Base-by-base conservation (phyloP, 306 rosid species). In the Phaseolus lunatus region DNA sequence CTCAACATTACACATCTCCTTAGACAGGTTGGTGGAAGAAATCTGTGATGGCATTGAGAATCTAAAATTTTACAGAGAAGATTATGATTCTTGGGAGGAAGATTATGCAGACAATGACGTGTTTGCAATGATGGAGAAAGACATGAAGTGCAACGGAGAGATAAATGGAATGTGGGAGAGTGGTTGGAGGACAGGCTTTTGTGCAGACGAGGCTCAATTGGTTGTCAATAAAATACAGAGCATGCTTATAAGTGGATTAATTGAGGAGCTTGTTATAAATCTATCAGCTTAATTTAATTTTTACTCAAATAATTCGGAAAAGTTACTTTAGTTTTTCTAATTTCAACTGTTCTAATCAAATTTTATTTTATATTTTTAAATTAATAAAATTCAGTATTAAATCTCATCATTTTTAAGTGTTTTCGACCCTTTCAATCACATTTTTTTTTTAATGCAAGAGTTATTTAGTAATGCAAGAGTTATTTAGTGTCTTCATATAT, bases 151-250 rank as follows among this genome's bases (percentile, higher is more conserved):
- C 71, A 66, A 66, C 11, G 52, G 52, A 39, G 52, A 11, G 71
- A 20, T 41, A 5, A 54, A 70, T 71, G 41, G 88, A 67, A 76
- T 81, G 11, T 88, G 96, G 96, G 88, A 82, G 59, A 76, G 29
- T 44, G 88, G 91, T 72, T 87, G 97, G 97, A 79, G 76, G 66
- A 72, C 56, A 50, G 89, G 85, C 69, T 84, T 81, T 84, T 87
- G 89, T 16, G 78, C 61, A 67, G 85, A 87, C 19, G 96, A 90
- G 73, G 90, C 85, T 66, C 88, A 83, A 65, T 85, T 84, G 78
- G 89, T 90, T 64, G 89, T 86, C 72, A 82, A 31, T 77, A 86
- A 83, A 52, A 66, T 87, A 62, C 96, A 83, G 82, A 85, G 11
- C 81, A 65, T 79, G 64, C 78, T 92, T 69, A 20, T 90, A 37